phyloP scores from a whole-genome alignment of 1,139 yeast genomes.

The Magnusiomyces tetraspermus region DNA sequence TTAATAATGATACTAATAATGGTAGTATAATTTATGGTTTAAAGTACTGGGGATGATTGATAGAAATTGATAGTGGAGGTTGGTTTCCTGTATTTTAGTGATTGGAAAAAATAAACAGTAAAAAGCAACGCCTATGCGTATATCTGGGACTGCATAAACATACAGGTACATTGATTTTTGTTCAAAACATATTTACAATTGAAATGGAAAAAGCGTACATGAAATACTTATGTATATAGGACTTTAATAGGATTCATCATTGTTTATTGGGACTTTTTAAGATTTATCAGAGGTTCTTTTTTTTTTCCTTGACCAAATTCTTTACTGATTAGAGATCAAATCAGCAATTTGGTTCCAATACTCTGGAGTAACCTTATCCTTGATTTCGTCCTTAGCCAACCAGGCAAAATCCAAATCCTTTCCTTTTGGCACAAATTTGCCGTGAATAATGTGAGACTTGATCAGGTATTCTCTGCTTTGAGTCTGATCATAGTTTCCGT shows the following conservation, averaged over 20 bases:
- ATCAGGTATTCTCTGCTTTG: constrained; percentile 52
- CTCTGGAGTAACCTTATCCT: constrained; percentile 41
- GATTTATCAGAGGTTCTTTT: neutral
- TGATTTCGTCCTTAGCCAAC: constrained; percentile 76
- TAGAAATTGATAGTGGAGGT: too few relatives aligned
- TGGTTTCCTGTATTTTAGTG: neutral
- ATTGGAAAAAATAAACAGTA: neutral
- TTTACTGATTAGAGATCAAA: constrained; percentile 20
- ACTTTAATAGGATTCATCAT: too few relatives aligned
- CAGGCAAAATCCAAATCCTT: constrained; percentile 52
- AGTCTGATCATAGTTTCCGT: neutral
- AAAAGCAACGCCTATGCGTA: neutral
- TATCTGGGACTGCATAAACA: neutral
- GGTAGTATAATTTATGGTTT: too few relatives aligned
- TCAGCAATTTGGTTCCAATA: constrained; percentile 40
- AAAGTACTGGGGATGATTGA: too few relatives aligned
- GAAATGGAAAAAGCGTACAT: too few relatives aligned
- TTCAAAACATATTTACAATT: too few relatives aligned
- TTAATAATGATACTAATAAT: too few relatives aligned
- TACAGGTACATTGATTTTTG: too few relatives aligned
- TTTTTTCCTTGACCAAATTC: neutral
- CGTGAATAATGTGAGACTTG: constrained; percentile 87
- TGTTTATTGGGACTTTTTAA: too few relatives aligned
- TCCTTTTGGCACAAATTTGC: constrained; percentile 50
- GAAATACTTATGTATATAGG: too few relatives aligned